A percentile compares a stretch with the other conserved stretches of the same genome.
phyloP scores from a whole-genome alignment of 1,284 basidiomycete species.

The Fomitopsis betulina region DNA sequence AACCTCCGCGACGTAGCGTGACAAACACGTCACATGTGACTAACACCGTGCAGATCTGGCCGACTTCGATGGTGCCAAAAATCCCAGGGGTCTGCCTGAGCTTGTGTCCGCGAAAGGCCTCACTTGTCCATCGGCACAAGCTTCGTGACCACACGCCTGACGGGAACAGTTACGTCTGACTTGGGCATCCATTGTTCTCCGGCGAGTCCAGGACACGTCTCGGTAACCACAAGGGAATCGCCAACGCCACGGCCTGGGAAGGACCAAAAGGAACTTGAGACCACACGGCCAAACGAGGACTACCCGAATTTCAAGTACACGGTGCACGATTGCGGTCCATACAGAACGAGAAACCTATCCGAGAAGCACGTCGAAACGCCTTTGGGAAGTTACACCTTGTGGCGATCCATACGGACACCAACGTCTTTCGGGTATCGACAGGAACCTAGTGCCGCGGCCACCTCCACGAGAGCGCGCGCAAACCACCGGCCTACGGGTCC shows the following conservation, averaged over 20 bases:
- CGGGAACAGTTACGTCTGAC: not conserved
- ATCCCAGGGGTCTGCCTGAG: not conserved
- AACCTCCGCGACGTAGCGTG: too few relatives aligned
- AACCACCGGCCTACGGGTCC: constrained; percentile 1
- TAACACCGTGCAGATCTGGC: too few relatives aligned
- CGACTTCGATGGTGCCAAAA: too few relatives aligned
- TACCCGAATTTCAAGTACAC: constrained; percentile 26
- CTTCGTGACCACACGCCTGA: not conserved
- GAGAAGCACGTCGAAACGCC: constrained; percentile 20
- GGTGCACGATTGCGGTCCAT: constrained; percentile 18
- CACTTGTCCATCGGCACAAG: not conserved
- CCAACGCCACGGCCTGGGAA: constrained; percentile 5
- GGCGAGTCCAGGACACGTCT: not conserved
- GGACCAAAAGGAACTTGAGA: constrained; percentile 4
- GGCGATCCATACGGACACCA: constrained; percentile 8
- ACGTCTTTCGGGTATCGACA: not conserved
- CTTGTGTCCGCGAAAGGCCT: not conserved
- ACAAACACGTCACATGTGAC: too few relatives aligned
- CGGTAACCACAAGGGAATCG: not conserved
- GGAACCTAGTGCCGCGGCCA: not conserved
- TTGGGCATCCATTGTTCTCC: not conserved
- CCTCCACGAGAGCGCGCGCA: not conserved
- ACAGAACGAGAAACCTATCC: constrained; percentile 23
- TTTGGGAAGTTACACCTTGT: constrained; percentile 15
- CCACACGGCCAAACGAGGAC: constrained; percentile 19